Evolutionary conservation across 2,329 filamentous ascomycete genomes (phyloP).

Genomic region (Ophiostoma populinum): DNA sequence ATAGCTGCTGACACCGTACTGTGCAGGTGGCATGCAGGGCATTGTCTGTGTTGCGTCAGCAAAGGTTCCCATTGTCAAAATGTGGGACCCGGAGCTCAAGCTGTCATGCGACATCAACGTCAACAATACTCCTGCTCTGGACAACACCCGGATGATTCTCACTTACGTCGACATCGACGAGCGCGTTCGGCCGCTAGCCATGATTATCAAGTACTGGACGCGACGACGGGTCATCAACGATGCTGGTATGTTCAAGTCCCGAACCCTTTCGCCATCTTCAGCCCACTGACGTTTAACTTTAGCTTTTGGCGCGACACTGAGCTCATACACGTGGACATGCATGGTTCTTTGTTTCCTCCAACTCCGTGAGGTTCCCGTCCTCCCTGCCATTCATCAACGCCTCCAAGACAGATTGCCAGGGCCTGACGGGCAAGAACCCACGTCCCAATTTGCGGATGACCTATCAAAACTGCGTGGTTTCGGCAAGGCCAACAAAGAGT

Average conservation of each 20-base stretch:
- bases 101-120: constrained; percentile 97
- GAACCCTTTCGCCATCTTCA: too few relatives aligned
- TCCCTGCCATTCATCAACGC: constrained; percentile 70
- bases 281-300: too few relatives aligned
- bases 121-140: constrained; percentile 86
- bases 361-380: constrained; percentile 62
- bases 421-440: constrained; percentile 45
- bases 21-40: constrained; percentile 79
- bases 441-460: constrained; percentile 81
- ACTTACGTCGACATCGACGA: constrained; percentile 91
- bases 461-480: constrained; percentile 56
- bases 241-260: constrained; percentile 45
- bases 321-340: constrained; percentile 98
- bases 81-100: constrained; percentile 86
- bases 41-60: constrained; percentile 89
- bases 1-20: not conserved
- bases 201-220: constrained; percentile 97
- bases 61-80: constrained; percentile 96
- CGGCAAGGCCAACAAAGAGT: constrained; percentile 65
- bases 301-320: constrained; percentile 87
- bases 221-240: constrained; percentile 86
- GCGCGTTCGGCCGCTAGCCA: constrained; percentile 76
- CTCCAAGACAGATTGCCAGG: constrained; percentile 42
- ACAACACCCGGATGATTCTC: constrained; percentile 96
- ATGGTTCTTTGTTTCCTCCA: constrained; percentile 95